Evolutionary conservation across 2,329 filamentous ascomycete genomes (phyloP).

Genomic region (Chrysosporium queenslandicum): DNA sequence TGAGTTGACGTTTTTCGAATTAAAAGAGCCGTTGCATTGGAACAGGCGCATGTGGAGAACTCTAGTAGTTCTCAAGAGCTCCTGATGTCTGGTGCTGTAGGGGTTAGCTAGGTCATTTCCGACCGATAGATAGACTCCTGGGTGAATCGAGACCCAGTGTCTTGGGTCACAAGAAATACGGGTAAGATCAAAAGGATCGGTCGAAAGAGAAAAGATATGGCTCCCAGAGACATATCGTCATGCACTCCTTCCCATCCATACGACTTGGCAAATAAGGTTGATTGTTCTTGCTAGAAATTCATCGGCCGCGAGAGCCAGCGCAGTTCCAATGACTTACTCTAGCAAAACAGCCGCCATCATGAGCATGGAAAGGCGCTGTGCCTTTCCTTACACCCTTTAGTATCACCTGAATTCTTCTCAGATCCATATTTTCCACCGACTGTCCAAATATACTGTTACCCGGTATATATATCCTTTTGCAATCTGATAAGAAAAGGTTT

Average conservation of each 20-base stretch:
- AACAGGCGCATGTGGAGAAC: too few species aligned
- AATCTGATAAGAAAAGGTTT: background rate
- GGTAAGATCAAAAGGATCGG: background rate
- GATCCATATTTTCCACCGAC: background rate
- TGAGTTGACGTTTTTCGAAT: too few species aligned
- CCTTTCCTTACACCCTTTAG: background rate
- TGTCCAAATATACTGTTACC: conserved; percentile 1
- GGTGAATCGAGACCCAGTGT: too few species aligned
- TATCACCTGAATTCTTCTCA: background rate
- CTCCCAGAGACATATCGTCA: background rate
- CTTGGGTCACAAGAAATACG: background rate
- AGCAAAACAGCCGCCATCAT: background rate
- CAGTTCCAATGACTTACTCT: background rate
- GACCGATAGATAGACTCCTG: too few species aligned
- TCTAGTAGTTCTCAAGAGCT: too few species aligned
- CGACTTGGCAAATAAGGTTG: background rate
- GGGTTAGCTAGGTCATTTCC: too few species aligned
- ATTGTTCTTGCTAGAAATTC: background rate
- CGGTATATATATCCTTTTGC: background rate
- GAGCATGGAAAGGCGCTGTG: background rate
- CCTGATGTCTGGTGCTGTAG: too few species aligned
- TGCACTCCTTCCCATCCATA: background rate
- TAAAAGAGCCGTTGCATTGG: too few species aligned
- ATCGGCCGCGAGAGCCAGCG: background rate
- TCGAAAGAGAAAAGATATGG: background rate